These are phyloP conservation scores for Funneliformis caledonium DNA, from an alignment of 371 early-diverging fungal genomes.

Conservation along the genomic window DNA sequence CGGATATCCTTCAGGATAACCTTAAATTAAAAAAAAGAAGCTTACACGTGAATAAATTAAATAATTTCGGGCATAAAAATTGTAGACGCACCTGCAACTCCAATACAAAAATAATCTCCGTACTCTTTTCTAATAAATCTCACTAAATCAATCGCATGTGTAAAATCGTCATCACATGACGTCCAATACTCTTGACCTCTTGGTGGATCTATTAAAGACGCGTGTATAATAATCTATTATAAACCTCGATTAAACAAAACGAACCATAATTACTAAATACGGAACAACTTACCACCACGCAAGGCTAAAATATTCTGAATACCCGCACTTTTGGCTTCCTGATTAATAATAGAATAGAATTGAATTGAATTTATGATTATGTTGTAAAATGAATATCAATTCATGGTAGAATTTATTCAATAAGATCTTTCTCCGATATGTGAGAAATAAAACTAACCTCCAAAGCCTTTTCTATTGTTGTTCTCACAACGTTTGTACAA, in stretches of 20 bases:
- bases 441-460: slow-evolving; percentile 46
- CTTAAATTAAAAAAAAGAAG: slow-evolving; percentile 36
- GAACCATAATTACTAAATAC: background rate
- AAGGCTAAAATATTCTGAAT: slow-evolving; percentile 94
- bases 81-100: slow-evolving; percentile 77
- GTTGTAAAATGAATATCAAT: background rate
- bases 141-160: slow-evolving; percentile 91
- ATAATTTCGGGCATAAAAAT: background rate
- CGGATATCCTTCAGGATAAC: slow-evolving; percentile 95
- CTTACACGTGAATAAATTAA: background rate
- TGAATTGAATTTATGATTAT: background rate
- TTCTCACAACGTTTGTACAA: slow-evolving; percentile 95
- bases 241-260: background rate
- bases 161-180: slow-evolving; percentile 76
- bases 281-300: slow-evolving; percentile 67
- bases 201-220: slow-evolving; percentile 56
- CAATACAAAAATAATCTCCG: slow-evolving; percentile 94
- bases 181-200: slow-evolving; percentile 86
- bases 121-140: slow-evolving; percentile 83
- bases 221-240: background rate
- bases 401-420: background rate
- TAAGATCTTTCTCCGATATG: background rate
- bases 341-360: background rate
- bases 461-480: slow-evolving; percentile 82
- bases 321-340: slow-evolving; percentile 84